phyloP scores from a whole-genome alignment of 2,329 filamentous ascomycete species.

The Claviceps capensis region DNA sequence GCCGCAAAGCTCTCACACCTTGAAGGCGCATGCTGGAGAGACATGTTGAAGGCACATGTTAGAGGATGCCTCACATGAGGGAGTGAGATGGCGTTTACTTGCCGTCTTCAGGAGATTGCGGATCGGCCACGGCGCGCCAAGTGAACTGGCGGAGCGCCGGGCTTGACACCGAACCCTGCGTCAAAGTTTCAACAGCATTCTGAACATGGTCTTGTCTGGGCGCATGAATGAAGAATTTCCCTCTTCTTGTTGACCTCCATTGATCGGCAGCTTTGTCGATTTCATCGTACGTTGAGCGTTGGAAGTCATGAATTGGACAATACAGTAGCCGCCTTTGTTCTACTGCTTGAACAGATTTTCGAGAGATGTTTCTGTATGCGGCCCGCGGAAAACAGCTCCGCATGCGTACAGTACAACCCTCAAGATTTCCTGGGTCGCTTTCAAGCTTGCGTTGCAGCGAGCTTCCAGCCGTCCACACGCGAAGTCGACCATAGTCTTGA shows the following conservation, averaged over 20 bases:
- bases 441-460: background rate
- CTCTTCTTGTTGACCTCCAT: background rate
- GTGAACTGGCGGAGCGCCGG: background rate
- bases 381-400: background rate
- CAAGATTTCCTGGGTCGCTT: background rate
- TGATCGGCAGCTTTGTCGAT: background rate
- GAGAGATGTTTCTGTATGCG: background rate
- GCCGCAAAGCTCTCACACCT: background rate
- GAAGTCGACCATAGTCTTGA: background rate
- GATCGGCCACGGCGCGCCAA: background rate
- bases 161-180: constrained; percentile 2
- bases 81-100: background rate
- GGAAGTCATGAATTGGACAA: constrained; percentile 2
- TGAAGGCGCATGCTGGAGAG: background rate
- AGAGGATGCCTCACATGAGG: background rate
- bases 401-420: background rate
- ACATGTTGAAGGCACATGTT: no score
- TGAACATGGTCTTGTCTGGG: background rate
- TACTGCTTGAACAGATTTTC: background rate
- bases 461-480: background rate
- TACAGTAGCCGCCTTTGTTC: constrained; percentile 1
- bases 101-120: background rate
- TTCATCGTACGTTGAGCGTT: background rate
- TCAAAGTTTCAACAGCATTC: background rate
- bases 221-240: background rate